Evolutionary conservation across 2,329 filamentous ascomycete genomes (phyloP).

Genomic region (Diatrype stigma): DNA sequence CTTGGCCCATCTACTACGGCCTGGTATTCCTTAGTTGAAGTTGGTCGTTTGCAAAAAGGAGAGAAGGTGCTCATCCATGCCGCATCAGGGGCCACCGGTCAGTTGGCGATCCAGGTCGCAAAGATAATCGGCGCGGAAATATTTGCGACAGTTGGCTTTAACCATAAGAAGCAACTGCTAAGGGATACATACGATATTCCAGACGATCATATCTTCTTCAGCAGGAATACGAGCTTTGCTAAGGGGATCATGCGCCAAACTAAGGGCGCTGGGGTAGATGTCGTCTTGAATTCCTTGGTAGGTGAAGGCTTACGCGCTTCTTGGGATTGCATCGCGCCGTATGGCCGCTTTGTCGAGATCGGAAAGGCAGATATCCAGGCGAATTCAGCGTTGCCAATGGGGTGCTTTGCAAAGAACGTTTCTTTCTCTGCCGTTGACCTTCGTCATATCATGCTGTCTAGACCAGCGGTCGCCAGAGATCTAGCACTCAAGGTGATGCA

Average conservation of each 20-base stretch:
- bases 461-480: background rate
- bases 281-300: conserved; percentile 34
- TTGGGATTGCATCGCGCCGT: conserved; percentile 37
- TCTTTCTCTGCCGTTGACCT: background rate
- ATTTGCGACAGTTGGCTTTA: conserved; percentile 4
- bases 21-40: background rate
- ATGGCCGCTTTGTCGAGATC: conserved; percentile 39
- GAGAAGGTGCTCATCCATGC: conserved; percentile 9
- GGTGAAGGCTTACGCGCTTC: conserved; percentile 33
- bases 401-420: background rate
- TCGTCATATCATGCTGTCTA: background rate
- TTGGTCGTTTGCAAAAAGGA: background rate
- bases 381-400: background rate
- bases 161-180: conserved; percentile 5
- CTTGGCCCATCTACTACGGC: conserved; percentile 1
- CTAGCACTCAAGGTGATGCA: background rate
- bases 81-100: conserved; percentile 3
- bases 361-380: conserved; percentile 28
- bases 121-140: conserved; percentile 6
- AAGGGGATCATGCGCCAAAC: conserved; percentile 1
- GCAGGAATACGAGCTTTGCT: conserved; percentile 1
- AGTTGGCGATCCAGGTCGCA: conserved; percentile 6
- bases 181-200: conserved; percentile 1
- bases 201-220: conserved; percentile 5
- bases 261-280: conserved; percentile 3